Evolutionary conservation across 176 grass and related monocot species (phyloP).

Genomic region (Calamus simplicifolius): DNA sequence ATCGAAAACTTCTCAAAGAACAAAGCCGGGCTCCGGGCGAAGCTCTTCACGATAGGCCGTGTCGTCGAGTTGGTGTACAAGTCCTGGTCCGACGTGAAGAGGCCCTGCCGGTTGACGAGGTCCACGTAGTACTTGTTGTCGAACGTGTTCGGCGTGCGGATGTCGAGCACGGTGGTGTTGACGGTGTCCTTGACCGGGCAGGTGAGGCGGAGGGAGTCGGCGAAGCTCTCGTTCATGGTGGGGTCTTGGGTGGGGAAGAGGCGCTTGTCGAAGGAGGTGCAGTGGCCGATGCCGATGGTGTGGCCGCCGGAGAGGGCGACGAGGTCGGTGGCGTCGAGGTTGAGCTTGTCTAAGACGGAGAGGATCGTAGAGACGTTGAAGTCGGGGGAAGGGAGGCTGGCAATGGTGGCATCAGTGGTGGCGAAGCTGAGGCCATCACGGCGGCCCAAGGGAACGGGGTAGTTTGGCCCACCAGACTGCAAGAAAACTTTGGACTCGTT

Average conservation of each 20-base stretch:
- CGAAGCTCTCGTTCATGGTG: conserved; percentile 17
- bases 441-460: conserved; percentile 27
- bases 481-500: background rate
- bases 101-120: conserved; percentile 21
- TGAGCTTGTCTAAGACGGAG: conserved; percentile 1
- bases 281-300: conserved; percentile 25
- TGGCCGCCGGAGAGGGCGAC: conserved; percentile 17
- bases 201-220: conserved; percentile 3
- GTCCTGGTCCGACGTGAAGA: conserved; percentile 42
- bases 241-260: conserved; percentile 10
- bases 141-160: conserved; percentile 26
- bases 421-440: conserved; percentile 22
- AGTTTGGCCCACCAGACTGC: conserved; percentile 26
- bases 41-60: conserved; percentile 9
- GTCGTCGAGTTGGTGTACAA: conserved; percentile 17
- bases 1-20: conserved; percentile 41
- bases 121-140: conserved; percentile 57
- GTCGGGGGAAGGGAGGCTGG: conserved; percentile 15
- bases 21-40: background rate
- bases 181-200: conserved; percentile 6
- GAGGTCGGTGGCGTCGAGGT: conserved; percentile 27
- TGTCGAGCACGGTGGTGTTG: conserved; percentile 17
- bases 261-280: conserved; percentile 19
- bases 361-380: conserved; percentile 2
- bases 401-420: background rate